Conservation (phyloP, 2,329 filamentous ascomycete species). For the Ceratocystis cacaofunesta region DNA sequence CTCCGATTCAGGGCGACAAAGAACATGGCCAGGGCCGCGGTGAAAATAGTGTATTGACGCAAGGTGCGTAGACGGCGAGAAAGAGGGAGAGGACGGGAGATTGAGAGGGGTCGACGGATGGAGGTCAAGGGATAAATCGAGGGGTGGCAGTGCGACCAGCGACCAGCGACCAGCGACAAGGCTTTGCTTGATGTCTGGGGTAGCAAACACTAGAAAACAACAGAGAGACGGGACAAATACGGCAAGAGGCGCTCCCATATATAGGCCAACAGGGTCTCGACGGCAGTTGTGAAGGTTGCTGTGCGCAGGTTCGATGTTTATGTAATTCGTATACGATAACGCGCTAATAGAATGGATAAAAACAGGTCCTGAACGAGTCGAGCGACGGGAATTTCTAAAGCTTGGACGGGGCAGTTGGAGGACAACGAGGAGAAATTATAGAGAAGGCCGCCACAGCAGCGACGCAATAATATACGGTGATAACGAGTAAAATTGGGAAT, state of each 20-base stretch:
- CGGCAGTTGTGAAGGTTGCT: not conserved
- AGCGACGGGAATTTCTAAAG: no score
- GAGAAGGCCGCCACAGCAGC: no score
- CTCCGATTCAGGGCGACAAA: not conserved
- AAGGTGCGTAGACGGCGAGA: not conserved
- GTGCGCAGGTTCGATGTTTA: not conserved
- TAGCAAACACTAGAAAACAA: not conserved
- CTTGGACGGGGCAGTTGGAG: no score
- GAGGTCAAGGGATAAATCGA: not conserved
- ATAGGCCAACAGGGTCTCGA: not conserved
- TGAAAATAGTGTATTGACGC: not conserved
- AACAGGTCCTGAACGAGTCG: no score
- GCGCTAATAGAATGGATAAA: not conserved
- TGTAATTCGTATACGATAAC: not conserved
- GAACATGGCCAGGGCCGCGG: not conserved
- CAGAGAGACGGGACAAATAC: not conserved
- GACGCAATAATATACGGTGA: no score
- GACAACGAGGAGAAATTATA: no score
- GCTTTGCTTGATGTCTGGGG: not conserved
- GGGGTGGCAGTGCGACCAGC: not conserved
- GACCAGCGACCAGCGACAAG: not conserved
- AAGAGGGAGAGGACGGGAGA: not conserved
- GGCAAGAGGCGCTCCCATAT: not conserved
- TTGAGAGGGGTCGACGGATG: not conserved
- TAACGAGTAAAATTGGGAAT: no score